Conservation (phyloP, 768 basidiomycete species). For the Coprinopsis cinerea region DNA sequence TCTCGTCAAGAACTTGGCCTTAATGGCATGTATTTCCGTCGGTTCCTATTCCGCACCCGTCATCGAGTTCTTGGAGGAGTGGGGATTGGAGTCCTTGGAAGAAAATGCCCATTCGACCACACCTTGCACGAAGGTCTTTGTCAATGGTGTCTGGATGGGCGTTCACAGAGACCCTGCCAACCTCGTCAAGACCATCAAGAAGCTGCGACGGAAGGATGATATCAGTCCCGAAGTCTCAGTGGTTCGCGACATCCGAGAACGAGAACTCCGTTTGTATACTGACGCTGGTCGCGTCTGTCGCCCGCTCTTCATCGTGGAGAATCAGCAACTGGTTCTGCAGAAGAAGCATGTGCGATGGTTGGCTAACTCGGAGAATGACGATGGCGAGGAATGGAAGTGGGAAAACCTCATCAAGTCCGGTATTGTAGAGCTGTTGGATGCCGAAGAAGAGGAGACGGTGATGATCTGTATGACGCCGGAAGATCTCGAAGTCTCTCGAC, state of each 20-base stretch:
- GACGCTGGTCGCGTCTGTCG: slow-evolving; percentile 97
- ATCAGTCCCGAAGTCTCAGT: slow-evolving; percentile 96
- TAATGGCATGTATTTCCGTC: slow-evolving; percentile 98
- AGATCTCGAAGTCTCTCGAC: slow-evolving; percentile 81
- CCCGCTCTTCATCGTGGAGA: slow-evolving; percentile 93
- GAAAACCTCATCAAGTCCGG: slow-evolving; percentile 80
- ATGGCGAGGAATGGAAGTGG: slow-evolving; percentile 74
- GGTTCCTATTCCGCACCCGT: slow-evolving; percentile 94
- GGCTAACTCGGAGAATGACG: slow-evolving; percentile 49
- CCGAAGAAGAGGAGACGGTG: slow-evolving; percentile 98
- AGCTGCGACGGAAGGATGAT: slow-evolving; percentile 88
- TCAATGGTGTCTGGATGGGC: slow-evolving; percentile 99
- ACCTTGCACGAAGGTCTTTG: slow-evolving; percentile 92
- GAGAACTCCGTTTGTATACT: slow-evolving; percentile 90
- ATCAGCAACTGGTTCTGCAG: slow-evolving; percentile 77
- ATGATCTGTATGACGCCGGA: slow-evolving; percentile 99
- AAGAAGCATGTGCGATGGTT: slow-evolving; percentile 82
- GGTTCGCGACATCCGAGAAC: slow-evolving; percentile 95
- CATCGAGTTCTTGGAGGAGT: slow-evolving; percentile 97
- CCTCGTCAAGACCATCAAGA: slow-evolving; percentile 89
- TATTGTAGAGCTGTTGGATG: slow-evolving; percentile 90
- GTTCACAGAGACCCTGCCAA: slow-evolving; percentile 93
- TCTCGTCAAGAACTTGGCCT: slow-evolving; percentile 95
- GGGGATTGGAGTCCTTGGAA: slow-evolving; percentile 93
- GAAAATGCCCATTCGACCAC: slow-evolving; percentile 84